Evolutionary conservation across 2,329 filamentous ascomycete genomes (phyloP), one percentile per base, ranked within the genome.

Genomic region (Botrytis byssoidea): DNA sequence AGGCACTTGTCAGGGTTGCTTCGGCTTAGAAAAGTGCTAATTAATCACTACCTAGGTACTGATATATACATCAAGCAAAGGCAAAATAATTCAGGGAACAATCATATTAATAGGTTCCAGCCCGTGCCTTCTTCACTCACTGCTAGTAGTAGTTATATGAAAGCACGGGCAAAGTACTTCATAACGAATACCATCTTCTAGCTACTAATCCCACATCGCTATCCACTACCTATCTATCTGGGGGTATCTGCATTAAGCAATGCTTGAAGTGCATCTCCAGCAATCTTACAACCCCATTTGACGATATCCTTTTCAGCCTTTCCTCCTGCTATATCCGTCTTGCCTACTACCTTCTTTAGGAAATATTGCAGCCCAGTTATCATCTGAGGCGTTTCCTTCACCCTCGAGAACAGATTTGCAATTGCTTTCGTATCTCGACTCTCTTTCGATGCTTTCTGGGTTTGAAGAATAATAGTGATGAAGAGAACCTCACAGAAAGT

Each of bases 401-500:
- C 88, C 18, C 88, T 88, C 29, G 87, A 83, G 80, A 97, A 93
- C 1, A 94, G 83, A 67, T 90, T 90, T 75, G 88, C 84, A 42
- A 97, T 83, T 1, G 85, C 84, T 71, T 85, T 85, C 73, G 90
- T 88, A 75, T 90, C 86, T 74, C 85, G 85, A 2, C 82, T 80
- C 7, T 78, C 83, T 72, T 86, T 84, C 44, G 82, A 80, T 74
- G 83, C 82, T 72, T 86, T 86, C 75, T 90, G 87, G 25, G 90
- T 89, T 77, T 91, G 88, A 64, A 93, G 86, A 46, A 98, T 88
- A 20, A 94, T 83, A 2, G 90, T 92, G 67, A 96, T 90, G 25
- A 98, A 85, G 77, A 98, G 83, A 12, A 96, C 85, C 82, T 98
- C 94, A 64, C 95, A 86, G 80, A 98, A 96, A 37, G 89, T 88